Percentiles rank a stretch among this genome's conserved stretches.
Conservation (phyloP, 1,284 basidiomycete genomes). For the Cutaneotrichosporon sp. region DNA sequence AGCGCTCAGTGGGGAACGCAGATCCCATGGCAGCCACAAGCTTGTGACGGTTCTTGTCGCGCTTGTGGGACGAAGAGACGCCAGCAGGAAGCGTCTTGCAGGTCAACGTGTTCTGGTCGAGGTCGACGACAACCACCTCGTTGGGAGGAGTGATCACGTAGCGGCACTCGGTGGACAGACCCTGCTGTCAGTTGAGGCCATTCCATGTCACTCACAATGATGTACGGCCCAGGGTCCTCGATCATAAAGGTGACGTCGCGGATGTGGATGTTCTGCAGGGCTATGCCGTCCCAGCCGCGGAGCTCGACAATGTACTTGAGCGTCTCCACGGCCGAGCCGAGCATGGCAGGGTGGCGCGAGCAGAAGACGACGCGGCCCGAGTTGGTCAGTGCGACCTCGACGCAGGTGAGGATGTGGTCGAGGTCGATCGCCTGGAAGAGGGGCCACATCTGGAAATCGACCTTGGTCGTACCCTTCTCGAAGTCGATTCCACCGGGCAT, state of each 20-base stretch:
- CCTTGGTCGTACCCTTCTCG: slow-evolving; percentile 51
- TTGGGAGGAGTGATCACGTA: slow-evolving; percentile 71
- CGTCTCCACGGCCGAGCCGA: slow-evolving; percentile 77
- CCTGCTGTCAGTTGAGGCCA: slow-evolving; percentile 56
- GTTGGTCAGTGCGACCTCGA: slow-evolving; percentile 89
- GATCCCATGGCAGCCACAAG: slow-evolving; percentile 63
- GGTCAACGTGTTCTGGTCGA: slow-evolving; percentile 65
- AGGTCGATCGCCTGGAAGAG: slow-evolving; percentile 91
- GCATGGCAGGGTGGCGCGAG: slow-evolving; percentile 86
- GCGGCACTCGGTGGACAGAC: slow-evolving; percentile 80
- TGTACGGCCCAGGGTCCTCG: slow-evolving; percentile 74
- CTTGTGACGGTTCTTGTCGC: slow-evolving; percentile 78
- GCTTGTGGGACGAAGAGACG: slow-evolving; percentile 74
- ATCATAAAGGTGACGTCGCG: slow-evolving; percentile 47
- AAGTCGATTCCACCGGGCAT: slow-evolving; percentile 56
- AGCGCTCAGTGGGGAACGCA: slow-evolving; percentile 10
- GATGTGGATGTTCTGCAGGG: slow-evolving; percentile 80
- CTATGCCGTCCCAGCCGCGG: slow-evolving; percentile 89
- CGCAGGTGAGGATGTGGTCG: slow-evolving; percentile 89
- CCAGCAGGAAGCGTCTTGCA: slow-evolving; percentile 77
- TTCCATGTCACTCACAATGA: slow-evolving; percentile 62
- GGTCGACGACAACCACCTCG: slow-evolving; percentile 86
- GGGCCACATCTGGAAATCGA: slow-evolving; percentile 90
- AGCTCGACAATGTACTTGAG: slow-evolving; percentile 91
- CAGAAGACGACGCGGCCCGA: slow-evolving; percentile 88